Evolutionary conservation across 108 stramenopile genomes (phyloP).

Genomic region (Aurantiochytrium sp.): DNA sequence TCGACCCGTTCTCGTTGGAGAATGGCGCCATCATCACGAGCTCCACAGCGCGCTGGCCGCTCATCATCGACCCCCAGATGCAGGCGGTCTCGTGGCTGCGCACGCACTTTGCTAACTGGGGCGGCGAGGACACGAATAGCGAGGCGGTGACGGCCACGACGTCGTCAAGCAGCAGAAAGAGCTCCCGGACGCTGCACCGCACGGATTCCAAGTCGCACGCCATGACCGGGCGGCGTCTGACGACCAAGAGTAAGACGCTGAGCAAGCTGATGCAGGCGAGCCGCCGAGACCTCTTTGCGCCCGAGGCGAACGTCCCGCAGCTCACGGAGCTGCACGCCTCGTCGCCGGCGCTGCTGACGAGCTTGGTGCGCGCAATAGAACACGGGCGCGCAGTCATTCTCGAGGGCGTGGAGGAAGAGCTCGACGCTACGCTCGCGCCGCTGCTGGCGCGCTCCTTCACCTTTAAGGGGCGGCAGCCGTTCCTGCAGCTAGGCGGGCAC

Average conservation of each 20-base stretch:
- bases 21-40: conserved; percentile 58
- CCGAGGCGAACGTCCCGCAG: not conserved
- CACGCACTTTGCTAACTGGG: conserved; percentile 36
- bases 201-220: not conserved
- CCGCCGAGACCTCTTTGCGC: not conserved
- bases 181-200: not conserved
- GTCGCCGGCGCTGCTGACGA: conserved; percentile 34
- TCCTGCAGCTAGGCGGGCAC: conserved; percentile 52
- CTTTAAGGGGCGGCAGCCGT: conserved; percentile 36
- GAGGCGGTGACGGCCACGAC: not conserved
- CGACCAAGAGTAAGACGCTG: not conserved
- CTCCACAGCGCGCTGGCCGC: conserved; percentile 52
- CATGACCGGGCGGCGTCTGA: not conserved
- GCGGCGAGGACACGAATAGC: not conserved
- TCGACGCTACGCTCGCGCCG: conserved; percentile 46
- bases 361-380: conserved; percentile 34
- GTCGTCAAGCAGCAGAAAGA: not conserved
- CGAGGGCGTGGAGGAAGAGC: conserved; percentile 56
- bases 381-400: conserved; percentile 44
- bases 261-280: not conserved
- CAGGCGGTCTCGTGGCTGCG: conserved; percentile 63
- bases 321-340: conserved; percentile 27
- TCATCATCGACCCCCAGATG: conserved; percentile 63
- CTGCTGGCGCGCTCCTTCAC: conserved; percentile 43
- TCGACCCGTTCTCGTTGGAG: conserved; percentile 55